Evolutionary conservation across 345 rosid species (phyloP).

Genomic region (Brassica cretica): DNA sequence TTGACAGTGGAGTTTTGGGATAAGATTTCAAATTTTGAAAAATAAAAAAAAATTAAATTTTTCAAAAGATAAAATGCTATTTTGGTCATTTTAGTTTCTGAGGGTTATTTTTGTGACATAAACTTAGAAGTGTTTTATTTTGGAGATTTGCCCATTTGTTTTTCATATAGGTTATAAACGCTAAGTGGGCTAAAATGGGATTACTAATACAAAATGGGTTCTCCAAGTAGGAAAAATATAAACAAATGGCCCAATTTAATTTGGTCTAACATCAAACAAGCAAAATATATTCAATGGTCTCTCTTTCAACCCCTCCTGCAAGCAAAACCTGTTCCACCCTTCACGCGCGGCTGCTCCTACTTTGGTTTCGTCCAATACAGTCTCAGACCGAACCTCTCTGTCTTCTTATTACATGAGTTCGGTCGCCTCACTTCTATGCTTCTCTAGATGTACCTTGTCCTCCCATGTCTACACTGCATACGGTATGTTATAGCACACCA

Average conservation of each 20-base stretch:
- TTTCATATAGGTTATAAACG: background rate
- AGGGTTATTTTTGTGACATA: no score
- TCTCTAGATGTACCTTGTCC: background rate
- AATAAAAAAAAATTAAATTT: no score
- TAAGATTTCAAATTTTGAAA: no score
- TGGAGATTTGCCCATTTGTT: no score
- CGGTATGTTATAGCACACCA: constrained; percentile 25
- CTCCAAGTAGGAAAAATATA: background rate
- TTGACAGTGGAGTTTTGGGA: no score
- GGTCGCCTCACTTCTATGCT: background rate
- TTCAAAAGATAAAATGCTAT: no score
- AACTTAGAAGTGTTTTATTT: no score
- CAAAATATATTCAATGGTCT: background rate
- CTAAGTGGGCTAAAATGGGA: constrained; percentile 10
- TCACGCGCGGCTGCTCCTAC: constrained; percentile 18
- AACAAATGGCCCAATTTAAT: constrained; percentile 11
- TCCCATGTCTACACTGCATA: background rate
- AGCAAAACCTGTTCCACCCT: constrained; percentile 17
- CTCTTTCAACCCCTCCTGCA: background rate
- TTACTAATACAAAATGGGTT: background rate
- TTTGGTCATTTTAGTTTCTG: no score
- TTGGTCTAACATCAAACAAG: background rate
- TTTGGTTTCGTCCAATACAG: background rate
- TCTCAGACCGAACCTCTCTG: background rate
- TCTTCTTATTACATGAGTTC: background rate